Conservation (phyloP, 2,329 filamentous ascomycete species). For the Xenoacremonium recifei region DNA sequence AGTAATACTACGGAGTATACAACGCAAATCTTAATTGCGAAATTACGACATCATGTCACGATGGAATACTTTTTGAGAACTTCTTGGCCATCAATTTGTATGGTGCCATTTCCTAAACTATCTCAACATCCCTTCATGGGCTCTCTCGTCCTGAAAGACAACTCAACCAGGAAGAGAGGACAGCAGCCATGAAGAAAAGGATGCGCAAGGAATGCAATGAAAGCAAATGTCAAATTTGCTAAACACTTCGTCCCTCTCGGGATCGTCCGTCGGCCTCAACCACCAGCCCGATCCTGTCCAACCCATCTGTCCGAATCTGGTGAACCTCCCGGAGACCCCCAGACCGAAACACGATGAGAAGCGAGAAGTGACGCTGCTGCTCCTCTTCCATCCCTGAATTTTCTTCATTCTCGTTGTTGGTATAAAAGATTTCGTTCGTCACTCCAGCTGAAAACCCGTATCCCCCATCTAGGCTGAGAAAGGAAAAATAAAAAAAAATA, state of each 20-base stretch:
- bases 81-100: slow-evolving; percentile 21
- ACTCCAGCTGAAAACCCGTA: slow-evolving; percentile 22
- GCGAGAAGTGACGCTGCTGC: slow-evolving; percentile 1
- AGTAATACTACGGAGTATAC: too few species aligned
- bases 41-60: too few species aligned
- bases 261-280: slow-evolving; percentile 26
- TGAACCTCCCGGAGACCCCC: slow-evolving; percentile 25
- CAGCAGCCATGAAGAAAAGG: slow-evolving; percentile 11
- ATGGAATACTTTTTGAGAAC: too few species aligned
- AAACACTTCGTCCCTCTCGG: slow-evolving; percentile 24
- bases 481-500: too few species aligned
- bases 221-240: slow-evolving; percentile 31
- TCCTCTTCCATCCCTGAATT: slow-evolving; percentile 17
- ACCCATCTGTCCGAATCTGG: slow-evolving; percentile 13
- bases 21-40: too few species aligned
- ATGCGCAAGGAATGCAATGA: slow-evolving; percentile 27
- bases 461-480: slow-evolving; percentile 27
- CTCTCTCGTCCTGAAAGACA: slow-evolving; percentile 8
- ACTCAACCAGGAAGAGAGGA: slow-evolving; percentile 5
- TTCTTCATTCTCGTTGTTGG: slow-evolving; percentile 29
- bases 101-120: slow-evolving; percentile 32
- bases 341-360: too few species aligned
- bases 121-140: slow-evolving; percentile 21
- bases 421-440: slow-evolving; percentile 27
- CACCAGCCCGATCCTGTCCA: slow-evolving; percentile 19